Conservation (phyloP, 1,284 basidiomycete genomes). For the Pseudozyma sp. region DNA sequence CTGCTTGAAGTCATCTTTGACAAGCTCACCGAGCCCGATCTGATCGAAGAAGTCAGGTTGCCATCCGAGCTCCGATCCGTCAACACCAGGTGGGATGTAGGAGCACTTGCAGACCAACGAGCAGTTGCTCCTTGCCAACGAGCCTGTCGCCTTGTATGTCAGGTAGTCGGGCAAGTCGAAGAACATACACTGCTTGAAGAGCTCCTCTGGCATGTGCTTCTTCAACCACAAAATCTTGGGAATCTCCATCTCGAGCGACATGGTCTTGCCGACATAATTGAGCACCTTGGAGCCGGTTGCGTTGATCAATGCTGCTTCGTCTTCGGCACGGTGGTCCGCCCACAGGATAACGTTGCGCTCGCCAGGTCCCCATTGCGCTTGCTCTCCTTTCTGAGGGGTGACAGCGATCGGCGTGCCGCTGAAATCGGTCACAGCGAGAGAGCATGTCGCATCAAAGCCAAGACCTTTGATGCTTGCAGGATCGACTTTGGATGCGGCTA, state of each 20-base stretch:
- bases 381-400: slow-evolving; percentile 74
- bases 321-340: slow-evolving; percentile 87
- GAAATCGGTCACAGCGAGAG: slow-evolving; percentile 83
- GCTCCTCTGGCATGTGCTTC: slow-evolving; percentile 80
- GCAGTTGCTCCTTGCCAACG: slow-evolving; percentile 85
- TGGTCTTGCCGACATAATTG: slow-evolving; percentile 93
- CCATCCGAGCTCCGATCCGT: slow-evolving; percentile 63
- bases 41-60: slow-evolving; percentile 63
- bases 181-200: slow-evolving; percentile 88
- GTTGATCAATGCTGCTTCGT: slow-evolving; percentile 92
- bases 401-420: slow-evolving; percentile 82
- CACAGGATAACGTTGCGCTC: slow-evolving; percentile 64
- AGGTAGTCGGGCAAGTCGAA: slow-evolving; percentile 98
- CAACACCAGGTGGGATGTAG: slow-evolving; percentile 79
- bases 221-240: slow-evolving; percentile 97
- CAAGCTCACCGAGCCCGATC: slow-evolving; percentile 69
- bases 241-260: slow-evolving; percentile 75
- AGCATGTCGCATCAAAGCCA: slow-evolving; percentile 97
- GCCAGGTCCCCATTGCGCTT: slow-evolving; percentile 28
- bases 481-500: slow-evolving; percentile 76
- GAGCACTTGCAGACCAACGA: slow-evolving; percentile 97
- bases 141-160: slow-evolving; percentile 88
- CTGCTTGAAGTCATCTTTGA: slow-evolving; percentile 77
- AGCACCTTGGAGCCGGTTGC: slow-evolving; percentile 84
- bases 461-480: slow-evolving; percentile 83